phyloP scores from a whole-genome alignment of 192 early-diverging fungal genomes.

The Nowakowskiella sp. region DNA sequence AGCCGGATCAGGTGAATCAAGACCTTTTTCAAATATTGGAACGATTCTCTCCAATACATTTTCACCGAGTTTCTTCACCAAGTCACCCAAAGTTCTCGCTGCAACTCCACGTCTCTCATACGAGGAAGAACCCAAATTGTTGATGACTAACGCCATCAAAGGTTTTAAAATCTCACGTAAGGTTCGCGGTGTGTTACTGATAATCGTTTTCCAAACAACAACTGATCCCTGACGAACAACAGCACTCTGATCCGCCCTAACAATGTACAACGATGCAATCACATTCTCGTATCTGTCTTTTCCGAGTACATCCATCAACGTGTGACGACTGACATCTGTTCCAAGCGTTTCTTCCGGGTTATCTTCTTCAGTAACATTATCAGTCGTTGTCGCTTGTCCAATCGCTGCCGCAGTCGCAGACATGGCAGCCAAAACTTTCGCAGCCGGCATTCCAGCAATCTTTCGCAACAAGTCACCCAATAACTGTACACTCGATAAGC shows the following conservation, averaged over 20 bases:
- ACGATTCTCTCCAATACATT: constrained; percentile 76
- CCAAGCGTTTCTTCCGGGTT: constrained; percentile 53
- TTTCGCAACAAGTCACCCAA: constrained; percentile 91
- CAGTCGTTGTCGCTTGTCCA: too few species aligned
- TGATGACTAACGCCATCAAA: constrained; percentile 88
- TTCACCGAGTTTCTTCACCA: constrained; percentile 93
- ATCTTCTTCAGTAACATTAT: too few species aligned
- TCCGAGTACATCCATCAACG: constrained; percentile 74
- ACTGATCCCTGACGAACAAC: constrained; percentile 84
- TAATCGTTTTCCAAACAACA: constrained; percentile 92
- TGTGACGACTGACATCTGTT: constrained; percentile 59
- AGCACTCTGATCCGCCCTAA: constrained; percentile 68
- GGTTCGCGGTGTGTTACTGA: constrained; percentile 92
- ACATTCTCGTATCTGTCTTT: constrained; percentile 76
- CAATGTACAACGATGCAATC: constrained; percentile 86
- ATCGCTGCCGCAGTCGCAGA: too few species aligned
- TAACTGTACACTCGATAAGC: constrained; percentile 86
- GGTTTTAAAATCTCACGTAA: constrained; percentile 87
- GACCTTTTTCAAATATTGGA: constrained; percentile 80
- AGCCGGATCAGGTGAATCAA: constrained; percentile 56
- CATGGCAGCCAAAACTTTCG: constrained; percentile 43
- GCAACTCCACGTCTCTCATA: constrained; percentile 79
- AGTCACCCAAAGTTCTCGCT: constrained; percentile 84
- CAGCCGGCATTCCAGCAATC: constrained; percentile 75
- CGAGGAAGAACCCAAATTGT: constrained; percentile 62